Evolutionary conservation across 2,329 filamentous ascomycete genomes (phyloP), one percentile per base, ranked within the genome.

Genomic region (Pezicula radicicola): DNA sequence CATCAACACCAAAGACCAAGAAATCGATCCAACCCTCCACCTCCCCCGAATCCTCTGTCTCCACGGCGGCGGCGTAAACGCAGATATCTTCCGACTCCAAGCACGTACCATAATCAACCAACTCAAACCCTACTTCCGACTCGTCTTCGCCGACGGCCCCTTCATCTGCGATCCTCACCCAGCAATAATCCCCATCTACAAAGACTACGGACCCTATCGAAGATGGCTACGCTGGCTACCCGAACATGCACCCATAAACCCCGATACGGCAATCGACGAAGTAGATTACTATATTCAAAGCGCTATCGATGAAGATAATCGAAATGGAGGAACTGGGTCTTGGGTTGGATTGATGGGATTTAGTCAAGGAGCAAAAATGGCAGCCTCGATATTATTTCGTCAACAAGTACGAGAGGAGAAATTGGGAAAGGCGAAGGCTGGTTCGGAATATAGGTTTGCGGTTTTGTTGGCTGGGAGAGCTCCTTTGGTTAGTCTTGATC

Each of bases 61-160:
- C n/a, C 88, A 92, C 68, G 88, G 88, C 65, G 88, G 88, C 61
- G 88, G 88, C 55, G 83, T 85, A 57, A 91, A 87, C 63, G 84
- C 78, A n/a, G 65, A 75, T 39, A 81, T 91, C 66, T 91, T 91
- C 72, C 73, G 77, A 55, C 67, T 78, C 10, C 88, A 92, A 71
- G 82, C 83, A 59, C 87, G 88, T 55, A 72, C 72, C 37, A 33
- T 55, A 19, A 42, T 52, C 50, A 42, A 40, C 33, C 44, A 56
- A 33, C 51, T 56, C 16, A 47, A 18, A 40, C 67, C 76, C 6
- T 69, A 77, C 43, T 90, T 91, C 67, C 83, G 88, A 39, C 77
- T 91, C 57, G 83, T 88, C 63, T 93, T 87, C 70, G 83, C 81
- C 57, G 81, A 91, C 60, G 88, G 76, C 0, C 87, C 88, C 1